These are phyloP conservation scores for Scheffersomyces amazonensis DNA, from an alignment of 805 yeast genomes.

Conservation along the genomic window DNA sequence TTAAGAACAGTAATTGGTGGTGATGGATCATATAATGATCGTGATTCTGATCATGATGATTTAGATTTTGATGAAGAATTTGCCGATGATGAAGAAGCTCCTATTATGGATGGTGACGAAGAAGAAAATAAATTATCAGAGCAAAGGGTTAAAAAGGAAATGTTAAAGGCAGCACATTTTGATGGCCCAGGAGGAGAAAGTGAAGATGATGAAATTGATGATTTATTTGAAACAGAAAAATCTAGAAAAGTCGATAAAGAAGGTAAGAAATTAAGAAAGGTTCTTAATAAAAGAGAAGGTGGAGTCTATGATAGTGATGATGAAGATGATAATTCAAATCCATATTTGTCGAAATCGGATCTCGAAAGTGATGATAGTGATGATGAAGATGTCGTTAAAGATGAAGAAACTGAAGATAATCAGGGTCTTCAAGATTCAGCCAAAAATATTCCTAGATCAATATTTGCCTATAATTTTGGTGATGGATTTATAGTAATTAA, in stretches of 20 bases:
- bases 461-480: conserved; percentile 25
- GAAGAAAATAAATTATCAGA: conserved; percentile 92
- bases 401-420: conserved; percentile 26
- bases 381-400: conserved; percentile 37
- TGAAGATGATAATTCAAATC: conserved; percentile 62
- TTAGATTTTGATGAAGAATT: conserved; percentile 95
- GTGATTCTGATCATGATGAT: conserved; percentile 84
- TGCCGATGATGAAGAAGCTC: conserved; percentile 98
- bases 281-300: conserved; percentile 80
- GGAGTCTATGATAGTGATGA: conserved; percentile 88
- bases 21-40: conserved; percentile 38
- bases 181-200: conserved; percentile 58
- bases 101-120: conserved; percentile 93
- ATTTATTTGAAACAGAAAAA: conserved; percentile 59
- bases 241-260: conserved; percentile 80
- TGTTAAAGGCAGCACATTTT: conserved; percentile 77
- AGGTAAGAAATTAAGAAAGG: conserved; percentile 81
- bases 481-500: conserved; percentile 54
- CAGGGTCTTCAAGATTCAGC: conserved; percentile 5
- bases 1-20: conserved; percentile 45
- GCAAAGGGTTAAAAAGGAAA: conserved; percentile 75
- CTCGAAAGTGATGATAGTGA: conserved; percentile 65
- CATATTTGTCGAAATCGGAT: conserved; percentile 58
- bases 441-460: conserved; percentile 9
- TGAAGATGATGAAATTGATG: conserved; percentile 67